Percentiles rank a stretch among this genome's conserved stretches.
phyloP scores from a whole-genome alignment of 176 grass and related monocot genomes.

The Oryza glaberrima region DNA sequence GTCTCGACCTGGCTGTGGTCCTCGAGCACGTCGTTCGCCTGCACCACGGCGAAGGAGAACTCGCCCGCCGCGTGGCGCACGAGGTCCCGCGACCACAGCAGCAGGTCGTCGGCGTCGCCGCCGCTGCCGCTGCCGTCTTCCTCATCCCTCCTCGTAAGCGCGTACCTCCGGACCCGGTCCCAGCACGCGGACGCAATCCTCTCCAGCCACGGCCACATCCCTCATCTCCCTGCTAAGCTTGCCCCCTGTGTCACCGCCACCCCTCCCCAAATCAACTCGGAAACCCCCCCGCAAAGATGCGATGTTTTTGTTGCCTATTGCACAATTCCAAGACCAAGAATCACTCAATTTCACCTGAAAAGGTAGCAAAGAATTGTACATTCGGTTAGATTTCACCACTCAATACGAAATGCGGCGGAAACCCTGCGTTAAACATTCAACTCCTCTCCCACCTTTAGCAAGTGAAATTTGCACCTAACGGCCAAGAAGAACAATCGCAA shows the following conservation, averaged over 20 bases:
- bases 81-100: constrained; percentile 90
- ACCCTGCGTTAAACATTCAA: neutral
- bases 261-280: neutral
- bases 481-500: neutral
- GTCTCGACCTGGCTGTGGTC: constrained; percentile 98
- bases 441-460: constrained; percentile 4
- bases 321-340: neutral
- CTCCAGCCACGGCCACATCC: constrained; percentile 92
- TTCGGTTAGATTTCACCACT: neutral
- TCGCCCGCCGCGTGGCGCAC: constrained; percentile 74
- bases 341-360: constrained; percentile 21
- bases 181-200: constrained; percentile 82
- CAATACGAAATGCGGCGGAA: constrained; percentile 6
- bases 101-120: constrained; percentile 55
- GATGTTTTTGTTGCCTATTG: neutral
- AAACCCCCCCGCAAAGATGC: neutral
- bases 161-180: constrained; percentile 86
- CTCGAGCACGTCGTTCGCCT: constrained; percentile 95
- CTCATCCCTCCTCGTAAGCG: constrained; percentile 90
- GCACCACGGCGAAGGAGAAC: constrained; percentile 93
- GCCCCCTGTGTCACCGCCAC: constrained; percentile 15
- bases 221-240: constrained; percentile 72
- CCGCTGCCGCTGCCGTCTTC: constrained; percentile 26
- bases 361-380: neutral
- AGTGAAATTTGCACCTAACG: neutral